phyloP scores from a whole-genome alignment of 2,329 filamentous ascomycete genomes.

The Aspergillus glaucus region DNA sequence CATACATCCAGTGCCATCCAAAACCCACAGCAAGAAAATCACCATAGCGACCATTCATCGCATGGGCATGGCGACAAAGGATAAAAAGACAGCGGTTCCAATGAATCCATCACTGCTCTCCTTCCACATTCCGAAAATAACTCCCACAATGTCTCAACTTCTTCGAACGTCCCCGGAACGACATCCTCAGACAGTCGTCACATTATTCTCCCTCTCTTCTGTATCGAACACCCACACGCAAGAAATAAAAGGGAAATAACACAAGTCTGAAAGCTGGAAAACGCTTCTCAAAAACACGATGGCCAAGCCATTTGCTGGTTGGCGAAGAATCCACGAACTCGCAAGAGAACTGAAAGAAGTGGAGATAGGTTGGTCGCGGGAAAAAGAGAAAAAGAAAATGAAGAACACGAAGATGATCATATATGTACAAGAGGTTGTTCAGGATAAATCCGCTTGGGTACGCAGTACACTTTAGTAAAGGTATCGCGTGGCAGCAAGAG shows the following conservation, averaged over 20 bases:
- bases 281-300: no score
- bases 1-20: slow-evolving; percentile 15
- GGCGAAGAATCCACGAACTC: neutral
- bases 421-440: neutral
- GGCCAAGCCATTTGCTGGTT: no score
- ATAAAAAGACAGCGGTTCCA: neutral
- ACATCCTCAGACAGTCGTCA: neutral
- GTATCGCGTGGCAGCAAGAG: slow-evolving; percentile 2
- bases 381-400: slow-evolving; percentile 2
- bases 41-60: neutral
- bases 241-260: neutral
- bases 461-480: neutral
- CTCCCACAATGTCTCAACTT: neutral
- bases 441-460: neutral
- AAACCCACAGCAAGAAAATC: neutral
- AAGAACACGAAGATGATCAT: neutral
- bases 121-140: neutral
- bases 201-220: neutral
- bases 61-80: neutral
- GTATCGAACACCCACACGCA: neutral
- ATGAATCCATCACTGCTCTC: no score
- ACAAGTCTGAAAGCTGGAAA: neutral
- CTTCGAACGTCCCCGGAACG: neutral
- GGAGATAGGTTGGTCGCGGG: slow-evolving; percentile 8
- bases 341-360: slow-evolving; percentile 2